A percentile compares a stretch with the other conserved stretches of the same genome.
These are phyloP conservation scores for Erodium chrysanthum DNA, from an alignment of 441 rosid genomes.

Conservation along the genomic window DNA sequence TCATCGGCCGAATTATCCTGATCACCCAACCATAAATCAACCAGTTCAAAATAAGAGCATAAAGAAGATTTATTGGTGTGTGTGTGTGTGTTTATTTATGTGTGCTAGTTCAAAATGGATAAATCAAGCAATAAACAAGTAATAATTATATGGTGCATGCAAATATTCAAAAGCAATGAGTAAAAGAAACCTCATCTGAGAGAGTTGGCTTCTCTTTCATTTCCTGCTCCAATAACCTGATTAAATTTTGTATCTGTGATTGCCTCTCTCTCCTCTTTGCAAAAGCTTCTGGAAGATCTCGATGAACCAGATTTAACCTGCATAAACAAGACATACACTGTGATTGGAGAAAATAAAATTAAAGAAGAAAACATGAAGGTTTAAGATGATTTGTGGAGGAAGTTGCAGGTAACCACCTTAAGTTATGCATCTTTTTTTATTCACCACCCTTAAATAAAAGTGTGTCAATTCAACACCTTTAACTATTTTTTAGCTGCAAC, in stretches of 20 bases:
- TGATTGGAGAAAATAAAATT: conserved; percentile 3
- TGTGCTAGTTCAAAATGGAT: neutral
- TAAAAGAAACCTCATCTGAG: conserved; percentile 40
- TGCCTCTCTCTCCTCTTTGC: conserved; percentile 52
- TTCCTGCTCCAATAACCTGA: conserved; percentile 52
- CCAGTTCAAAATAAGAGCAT: conserved; percentile 1
- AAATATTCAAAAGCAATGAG: neutral
- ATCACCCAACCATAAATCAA: conserved; percentile 14
- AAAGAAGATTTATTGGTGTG: neutral
- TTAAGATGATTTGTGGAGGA: neutral
- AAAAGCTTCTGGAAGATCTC: conserved; percentile 67
- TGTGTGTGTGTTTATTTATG: neutral
- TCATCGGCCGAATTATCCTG: conserved; percentile 22
- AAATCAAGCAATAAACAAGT: neutral
- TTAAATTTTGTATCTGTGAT: conserved; percentile 39
- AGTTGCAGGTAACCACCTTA: too few relatives aligned
- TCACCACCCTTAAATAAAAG: too few relatives aligned
- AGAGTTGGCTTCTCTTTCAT: conserved; percentile 36
- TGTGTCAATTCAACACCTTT: too few relatives aligned
- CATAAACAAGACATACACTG: conserved; percentile 15
- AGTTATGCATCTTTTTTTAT: too few relatives aligned
- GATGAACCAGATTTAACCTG: conserved; percentile 61
- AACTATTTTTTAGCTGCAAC: too few relatives aligned
- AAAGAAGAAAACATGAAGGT: neutral
- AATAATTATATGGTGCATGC: neutral